Conservation (phyloP, 768 basidiomycete species). For the Rhodosporidiobolus sp. region DNA sequence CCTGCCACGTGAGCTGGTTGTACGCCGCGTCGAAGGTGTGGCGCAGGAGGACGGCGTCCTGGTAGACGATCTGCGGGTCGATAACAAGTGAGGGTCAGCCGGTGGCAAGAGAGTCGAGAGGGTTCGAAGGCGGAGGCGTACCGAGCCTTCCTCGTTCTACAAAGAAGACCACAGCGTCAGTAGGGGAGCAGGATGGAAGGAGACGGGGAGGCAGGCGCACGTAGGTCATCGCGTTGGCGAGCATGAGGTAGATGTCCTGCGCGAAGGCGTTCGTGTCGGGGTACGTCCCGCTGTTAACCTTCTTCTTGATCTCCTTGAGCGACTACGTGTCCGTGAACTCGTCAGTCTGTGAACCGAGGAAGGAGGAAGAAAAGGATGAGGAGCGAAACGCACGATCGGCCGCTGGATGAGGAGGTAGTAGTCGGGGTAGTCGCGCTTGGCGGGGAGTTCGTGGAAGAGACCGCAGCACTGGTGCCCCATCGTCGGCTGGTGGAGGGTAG, state of each 20-base stretch:
- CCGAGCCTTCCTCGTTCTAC: slow-evolving; percentile 38
- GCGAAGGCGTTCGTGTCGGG: slow-evolving; percentile 34
- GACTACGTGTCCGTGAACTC: slow-evolving; percentile 50
- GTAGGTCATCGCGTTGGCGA: slow-evolving; percentile 53
- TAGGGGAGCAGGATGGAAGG: too few species aligned
- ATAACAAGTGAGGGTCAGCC: slow-evolving; percentile 2
- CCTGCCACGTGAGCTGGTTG: slow-evolving; percentile 12
- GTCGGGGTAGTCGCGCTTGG: slow-evolving; percentile 55
- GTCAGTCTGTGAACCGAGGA: not conserved
- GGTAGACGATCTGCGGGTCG: slow-evolving; percentile 26
- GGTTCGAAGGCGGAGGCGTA: not conserved
- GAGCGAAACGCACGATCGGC: slow-evolving; percentile 58
- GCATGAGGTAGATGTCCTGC: slow-evolving; percentile 72
- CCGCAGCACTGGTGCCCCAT: slow-evolving; percentile 45
- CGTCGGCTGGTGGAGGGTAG: slow-evolving; percentile 54
- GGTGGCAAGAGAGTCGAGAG: not conserved
- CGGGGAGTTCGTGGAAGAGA: slow-evolving; percentile 81
- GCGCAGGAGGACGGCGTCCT: slow-evolving; percentile 32
- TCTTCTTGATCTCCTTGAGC: slow-evolving; percentile 76
- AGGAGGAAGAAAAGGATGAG: too few species aligned
- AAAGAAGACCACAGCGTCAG: not conserved
- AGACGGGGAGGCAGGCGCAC: slow-evolving; percentile 3
- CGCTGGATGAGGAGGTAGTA: slow-evolving; percentile 84
- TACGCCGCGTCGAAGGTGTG: slow-evolving; percentile 28
- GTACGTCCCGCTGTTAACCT: slow-evolving; percentile 46